Conservation (phyloP, 495 filamentous ascomycete species). For the Talaromyces nanjingensis region DNA sequence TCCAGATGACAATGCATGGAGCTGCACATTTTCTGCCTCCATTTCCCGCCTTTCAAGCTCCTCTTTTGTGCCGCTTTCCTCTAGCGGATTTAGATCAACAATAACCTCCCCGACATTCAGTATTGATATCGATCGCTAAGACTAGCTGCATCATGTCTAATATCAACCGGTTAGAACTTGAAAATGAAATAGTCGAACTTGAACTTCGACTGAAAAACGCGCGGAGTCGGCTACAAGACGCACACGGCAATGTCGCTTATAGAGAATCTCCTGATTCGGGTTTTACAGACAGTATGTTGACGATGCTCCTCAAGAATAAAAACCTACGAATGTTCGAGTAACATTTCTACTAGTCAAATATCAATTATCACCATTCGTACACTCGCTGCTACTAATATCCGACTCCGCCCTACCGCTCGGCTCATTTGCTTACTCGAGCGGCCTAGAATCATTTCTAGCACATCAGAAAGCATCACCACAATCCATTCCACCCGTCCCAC, state of each 20-base stretch:
- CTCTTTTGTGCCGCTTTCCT: background rate
- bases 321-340: background rate
- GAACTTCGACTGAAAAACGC: conserved; percentile 40
- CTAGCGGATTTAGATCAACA: background rate
- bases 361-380: conserved; percentile 30
- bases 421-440: conserved; percentile 93
- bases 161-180: conserved; percentile 17
- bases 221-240: conserved; percentile 5
- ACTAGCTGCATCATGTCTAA: background rate
- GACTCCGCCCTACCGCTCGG: conserved; percentile 94
- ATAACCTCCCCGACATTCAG: background rate
- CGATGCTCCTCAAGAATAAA: background rate
- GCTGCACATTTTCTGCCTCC: conserved; percentile 13
- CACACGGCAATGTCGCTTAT: conserved; percentile 8
- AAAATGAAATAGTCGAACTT: conserved; percentile 48
- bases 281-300: background rate
- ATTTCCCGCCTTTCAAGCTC: conserved; percentile 9
- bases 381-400: conserved; percentile 84
- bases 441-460: conserved; percentile 88
- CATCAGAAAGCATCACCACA: conserved; percentile 52
- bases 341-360: background rate
- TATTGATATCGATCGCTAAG: background rate
- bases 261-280: conserved; percentile 6
- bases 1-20: background rate
- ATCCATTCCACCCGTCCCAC: conserved; percentile 17